phyloP scores from a whole-genome alignment of 2,329 filamentous ascomycete species.

The Paraphoma chrysanthemicola region DNA sequence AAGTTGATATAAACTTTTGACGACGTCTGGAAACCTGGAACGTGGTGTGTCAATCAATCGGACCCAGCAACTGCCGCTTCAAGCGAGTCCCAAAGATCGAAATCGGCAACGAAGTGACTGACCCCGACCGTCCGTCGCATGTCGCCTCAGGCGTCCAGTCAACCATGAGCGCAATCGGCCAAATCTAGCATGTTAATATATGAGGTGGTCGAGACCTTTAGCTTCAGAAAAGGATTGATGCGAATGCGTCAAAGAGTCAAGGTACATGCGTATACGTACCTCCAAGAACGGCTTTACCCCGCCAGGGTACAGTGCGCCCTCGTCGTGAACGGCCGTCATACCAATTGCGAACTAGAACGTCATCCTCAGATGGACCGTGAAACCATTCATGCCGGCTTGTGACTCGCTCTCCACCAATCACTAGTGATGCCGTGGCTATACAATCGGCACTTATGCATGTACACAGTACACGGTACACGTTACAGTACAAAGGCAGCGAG shows the following conservation, averaged over 20 bases:
- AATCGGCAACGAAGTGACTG: not conserved
- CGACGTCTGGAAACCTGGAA: constrained; percentile 1
- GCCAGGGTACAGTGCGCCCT: not conserved
- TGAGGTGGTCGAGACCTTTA: constrained; percentile 4
- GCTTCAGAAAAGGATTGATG: not conserved
- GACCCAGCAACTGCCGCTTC: not conserved
- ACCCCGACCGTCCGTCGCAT: not conserved
- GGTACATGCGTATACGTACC: constrained; percentile 1
- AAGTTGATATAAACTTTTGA: not conserved
- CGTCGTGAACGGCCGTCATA: not conserved
- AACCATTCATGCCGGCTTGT: constrained; percentile 1
- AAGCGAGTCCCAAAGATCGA: not conserved
- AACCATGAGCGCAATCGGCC: not conserved
- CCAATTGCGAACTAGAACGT: constrained; percentile 9
- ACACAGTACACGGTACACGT: not conserved
- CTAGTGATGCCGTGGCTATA: not conserved
- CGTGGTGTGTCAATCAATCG: constrained; percentile 6
- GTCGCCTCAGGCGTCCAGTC: not conserved
- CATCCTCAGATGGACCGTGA: not conserved
- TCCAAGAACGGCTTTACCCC: constrained; percentile 5
- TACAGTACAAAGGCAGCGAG: not conserved
- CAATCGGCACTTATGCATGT: not conserved
- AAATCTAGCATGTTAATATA: constrained; percentile 1
- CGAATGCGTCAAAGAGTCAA: not conserved
- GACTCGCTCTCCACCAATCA: constrained; percentile 2